Evolutionary conservation across 2,329 filamentous ascomycete genomes (phyloP), one percentile per base, ranked within the genome.

Genomic region (Penicillium sp.): DNA sequence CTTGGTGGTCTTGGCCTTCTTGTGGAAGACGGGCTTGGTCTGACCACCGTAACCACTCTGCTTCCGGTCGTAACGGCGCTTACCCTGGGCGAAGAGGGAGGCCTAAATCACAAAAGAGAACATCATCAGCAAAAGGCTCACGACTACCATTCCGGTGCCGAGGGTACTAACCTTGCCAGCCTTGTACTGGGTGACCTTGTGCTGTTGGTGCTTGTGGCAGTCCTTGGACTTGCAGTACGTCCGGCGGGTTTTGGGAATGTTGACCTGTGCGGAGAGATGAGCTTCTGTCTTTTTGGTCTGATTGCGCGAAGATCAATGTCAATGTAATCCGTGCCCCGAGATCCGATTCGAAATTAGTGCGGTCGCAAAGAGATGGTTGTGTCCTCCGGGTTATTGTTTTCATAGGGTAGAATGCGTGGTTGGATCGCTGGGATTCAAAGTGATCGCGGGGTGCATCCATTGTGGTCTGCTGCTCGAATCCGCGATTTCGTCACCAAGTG

Each of bases 1-100:
- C 90, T 99, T 99, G 78, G 94, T 99, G 72, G 94, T 99, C 90
- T 99, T 99, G 70, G 94, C 94, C 85, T 97, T 97, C 89, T 97
- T 99, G 90, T 97, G 94, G 90, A 97, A 99, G 77, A 99, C 92
- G 73, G 95, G 94, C 85, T 99, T 99, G 76, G 94, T 99, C 85
- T 99, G 94, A 92, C 94, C 94, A 90, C 94, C 94, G 79, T 97
- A 97, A 90, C 93, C 93, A 79, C 89, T 91, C 85, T 97, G 93
- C 86, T 97, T 97, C 78, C 92, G 87, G 84, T 96, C 92, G 85
- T 97, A 97, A 89, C 93, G 92, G 82, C 93, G 90, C 90, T 97
- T 99, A 87, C 93, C 93, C 87, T 99, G 93, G 69, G 92, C 92
- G 85, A 92, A 95, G 69, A 93, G 85, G 76, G 92, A 96, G 77